phyloP scores from a whole-genome alignment of 371 early-diverging fungal species.

The Smittium culicis region DNA sequence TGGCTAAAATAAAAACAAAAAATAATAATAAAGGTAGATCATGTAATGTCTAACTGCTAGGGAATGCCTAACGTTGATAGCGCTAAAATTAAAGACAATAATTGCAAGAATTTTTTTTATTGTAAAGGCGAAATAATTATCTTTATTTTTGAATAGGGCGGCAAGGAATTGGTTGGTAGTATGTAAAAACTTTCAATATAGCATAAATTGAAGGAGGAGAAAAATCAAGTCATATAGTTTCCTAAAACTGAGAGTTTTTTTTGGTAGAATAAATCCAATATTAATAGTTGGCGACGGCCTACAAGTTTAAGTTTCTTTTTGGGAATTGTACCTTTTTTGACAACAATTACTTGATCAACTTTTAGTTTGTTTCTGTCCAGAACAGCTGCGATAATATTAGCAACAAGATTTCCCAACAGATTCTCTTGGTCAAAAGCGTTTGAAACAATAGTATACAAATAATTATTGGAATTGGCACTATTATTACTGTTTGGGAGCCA shows the following conservation, averaged over 20 bases:
- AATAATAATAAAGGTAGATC: too few relatives aligned
- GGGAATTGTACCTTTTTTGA: not conserved
- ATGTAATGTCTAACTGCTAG: too few relatives aligned
- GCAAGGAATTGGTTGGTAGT: too few relatives aligned
- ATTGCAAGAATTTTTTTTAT: too few relatives aligned
- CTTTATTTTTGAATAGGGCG: too few relatives aligned
- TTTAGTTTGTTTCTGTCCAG: not conserved
- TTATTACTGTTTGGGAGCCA: not conserved
- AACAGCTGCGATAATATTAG: not conserved
- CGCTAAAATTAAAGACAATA: too few relatives aligned
- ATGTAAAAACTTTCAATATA: too few relatives aligned
- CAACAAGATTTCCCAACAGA: not conserved
- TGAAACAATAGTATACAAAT: not conserved
- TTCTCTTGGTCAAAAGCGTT: not conserved
- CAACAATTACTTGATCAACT: not conserved
- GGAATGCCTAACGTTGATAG: too few relatives aligned
- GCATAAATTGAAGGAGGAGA: too few relatives aligned
- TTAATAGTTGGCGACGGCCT: not conserved
- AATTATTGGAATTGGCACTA: not conserved
- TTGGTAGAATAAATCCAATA: not conserved
- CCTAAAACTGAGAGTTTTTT: not conserved
- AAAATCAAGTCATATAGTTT: not conserved
- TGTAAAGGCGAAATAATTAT: too few relatives aligned
- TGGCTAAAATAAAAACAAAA: too few relatives aligned
- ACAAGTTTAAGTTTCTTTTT: constrained; percentile 1